Base-by-base conservation (phyloP, 306 rosid genomes). In the Vicia villosa region DNA sequence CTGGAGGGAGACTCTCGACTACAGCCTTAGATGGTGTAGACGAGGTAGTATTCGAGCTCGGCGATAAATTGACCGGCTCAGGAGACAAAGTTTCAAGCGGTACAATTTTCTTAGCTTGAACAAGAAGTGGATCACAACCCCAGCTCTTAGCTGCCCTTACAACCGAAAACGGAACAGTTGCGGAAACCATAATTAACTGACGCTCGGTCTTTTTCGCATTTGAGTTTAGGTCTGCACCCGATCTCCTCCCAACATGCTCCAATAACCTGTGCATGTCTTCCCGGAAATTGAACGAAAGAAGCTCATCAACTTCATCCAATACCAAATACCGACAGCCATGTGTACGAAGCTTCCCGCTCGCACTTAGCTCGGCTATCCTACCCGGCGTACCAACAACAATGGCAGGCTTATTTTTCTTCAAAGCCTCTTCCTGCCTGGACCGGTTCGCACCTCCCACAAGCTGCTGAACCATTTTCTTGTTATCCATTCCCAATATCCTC, bases 311-410 rank as follows among this genome's bases (percentile, higher is more conserved):
- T 82, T 94, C 98, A 67, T 94, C 98, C 30, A 94, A 78, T 56
- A 94, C 88, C 88, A 94, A 66, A 81, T 45, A 90, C 10, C 86
- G 91, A 72, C 96, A 88, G 4, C 86, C 88, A 0, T 94, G 98
- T 1, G 98, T 90, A 64, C 83, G 97, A 61, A 94, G 97, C 72
- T 84, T 94, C 70, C 97, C 98, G 0, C 96, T 55, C n/a, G 96
- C 86, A 78, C 98, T 94, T 5, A 94, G 87, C 86, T 94, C 97
- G 0, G 98, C 85, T 40, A 94, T 90, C 80, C 97, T 83, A 19
- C 97, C 98, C 1, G 98, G 98, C 1, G 98, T 94, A 60, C 98
- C 98, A 46, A 94, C 93, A 68, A 94, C 91, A 83, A 90, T 88
- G 37, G 85, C 84, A 28, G 96, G 96, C 30, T 90, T 94, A 57